phyloP scores from a whole-genome alignment of 2,329 filamentous ascomycete genomes.

The Talaromyces sp. region DNA sequence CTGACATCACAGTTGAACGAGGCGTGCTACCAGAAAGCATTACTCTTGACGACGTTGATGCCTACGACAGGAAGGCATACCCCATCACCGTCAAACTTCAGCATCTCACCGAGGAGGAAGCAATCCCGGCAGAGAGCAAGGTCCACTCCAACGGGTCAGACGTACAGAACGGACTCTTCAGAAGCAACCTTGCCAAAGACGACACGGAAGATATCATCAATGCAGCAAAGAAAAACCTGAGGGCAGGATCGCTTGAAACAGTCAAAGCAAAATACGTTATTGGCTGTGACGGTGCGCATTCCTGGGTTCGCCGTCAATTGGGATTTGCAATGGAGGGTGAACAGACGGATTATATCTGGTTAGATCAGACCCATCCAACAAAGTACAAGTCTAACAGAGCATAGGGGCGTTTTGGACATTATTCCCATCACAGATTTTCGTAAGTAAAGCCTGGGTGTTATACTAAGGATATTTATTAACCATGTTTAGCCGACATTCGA shows the following conservation, averaged over 20 bases:
- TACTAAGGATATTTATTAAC: neutral
- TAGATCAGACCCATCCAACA: neutral
- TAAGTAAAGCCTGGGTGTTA: neutral
- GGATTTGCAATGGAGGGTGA: conserved; percentile 17
- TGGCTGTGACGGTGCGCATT: conserved; percentile 22
- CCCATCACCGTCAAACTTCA: conserved; percentile 58
- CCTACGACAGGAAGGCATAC: conserved; percentile 41
- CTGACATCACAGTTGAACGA: conserved; percentile 41
- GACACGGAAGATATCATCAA: conserved; percentile 51
- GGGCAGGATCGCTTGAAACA: conserved; percentile 34
- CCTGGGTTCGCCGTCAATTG: conserved; percentile 17
- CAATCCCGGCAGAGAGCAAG: conserved; percentile 54
- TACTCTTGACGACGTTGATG: conserved; percentile 52
- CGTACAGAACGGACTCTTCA: conserved; percentile 47
- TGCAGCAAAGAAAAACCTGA: conserved; percentile 21
- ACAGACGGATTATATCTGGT: conserved; percentile 10
- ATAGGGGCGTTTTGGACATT: conserved; percentile 1
- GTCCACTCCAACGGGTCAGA: neutral
- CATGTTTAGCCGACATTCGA: conserved; percentile 45
- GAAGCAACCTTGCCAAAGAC: conserved; percentile 55
- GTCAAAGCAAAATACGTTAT: conserved; percentile 23
- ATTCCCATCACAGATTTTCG: conserved; percentile 1
- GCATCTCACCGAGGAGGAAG: conserved; percentile 52
- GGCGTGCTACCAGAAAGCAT: conserved; percentile 52
- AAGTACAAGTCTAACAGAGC: neutral